A percentile compares a stretch with the other conserved stretches of the same genome.
phyloP scores from a whole-genome alignment of 1,284 basidiomycete species.

The Lentinus polychrous region DNA sequence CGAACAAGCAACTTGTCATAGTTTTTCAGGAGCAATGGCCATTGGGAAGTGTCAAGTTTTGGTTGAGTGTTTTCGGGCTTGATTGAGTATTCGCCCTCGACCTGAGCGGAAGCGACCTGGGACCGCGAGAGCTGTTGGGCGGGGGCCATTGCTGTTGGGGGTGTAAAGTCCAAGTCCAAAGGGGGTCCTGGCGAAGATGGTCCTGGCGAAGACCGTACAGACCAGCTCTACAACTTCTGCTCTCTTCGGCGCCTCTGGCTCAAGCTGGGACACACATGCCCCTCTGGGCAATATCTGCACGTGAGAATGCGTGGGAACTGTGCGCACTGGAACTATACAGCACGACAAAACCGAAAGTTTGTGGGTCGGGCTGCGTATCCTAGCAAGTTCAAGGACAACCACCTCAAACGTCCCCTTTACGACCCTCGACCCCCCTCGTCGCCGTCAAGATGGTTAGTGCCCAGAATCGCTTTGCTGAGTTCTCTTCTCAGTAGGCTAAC shows the following conservation, averaged over 20 bases:
- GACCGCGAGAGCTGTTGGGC: constrained; percentile 46
- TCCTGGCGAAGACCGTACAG: not conserved
- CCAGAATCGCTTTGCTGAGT: constrained; percentile 80
- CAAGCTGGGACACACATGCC: not conserved
- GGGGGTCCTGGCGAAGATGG: constrained; percentile 9
- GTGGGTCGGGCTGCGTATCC: constrained; percentile 4
- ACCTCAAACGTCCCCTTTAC: constrained; percentile 12
- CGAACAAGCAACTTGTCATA: constrained; percentile 95
- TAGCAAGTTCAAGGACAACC: constrained; percentile 22
- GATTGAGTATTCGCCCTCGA: constrained; percentile 76
- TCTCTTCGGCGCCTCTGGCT: not conserved
- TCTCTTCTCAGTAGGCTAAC: constrained; percentile 88
- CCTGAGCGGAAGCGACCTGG: constrained; percentile 66
- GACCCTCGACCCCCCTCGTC: constrained; percentile 8
- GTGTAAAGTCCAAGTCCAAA: not conserved
- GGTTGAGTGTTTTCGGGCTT: constrained; percentile 73
- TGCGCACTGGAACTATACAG: constrained; percentile 13
- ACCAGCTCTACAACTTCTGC: not conserved
- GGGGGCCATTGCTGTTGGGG: constrained; percentile 34
- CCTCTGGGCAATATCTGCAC: not conserved
- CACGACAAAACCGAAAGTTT: constrained; percentile 10
- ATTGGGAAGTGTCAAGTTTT: constrained; percentile 89
- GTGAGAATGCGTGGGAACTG: constrained; percentile 12
- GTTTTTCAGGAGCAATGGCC: constrained; percentile 98
- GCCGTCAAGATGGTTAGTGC: constrained; percentile 61